Base-by-base conservation (phyloP, 495 filamentous ascomycete species). In the Stereocaulon alpinum region DNA sequence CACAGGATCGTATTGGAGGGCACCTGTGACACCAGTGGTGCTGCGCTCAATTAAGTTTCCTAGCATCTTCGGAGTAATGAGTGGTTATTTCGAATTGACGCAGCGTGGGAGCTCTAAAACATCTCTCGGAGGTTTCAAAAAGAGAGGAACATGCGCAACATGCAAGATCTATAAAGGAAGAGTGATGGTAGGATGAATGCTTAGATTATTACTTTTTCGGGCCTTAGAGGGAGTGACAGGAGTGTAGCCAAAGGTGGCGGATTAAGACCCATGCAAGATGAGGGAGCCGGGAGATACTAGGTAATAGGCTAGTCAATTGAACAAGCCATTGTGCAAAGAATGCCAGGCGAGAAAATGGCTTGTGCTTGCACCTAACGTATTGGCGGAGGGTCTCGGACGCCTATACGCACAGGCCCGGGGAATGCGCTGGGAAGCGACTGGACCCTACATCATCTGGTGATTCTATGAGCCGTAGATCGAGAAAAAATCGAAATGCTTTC, bases 1-100 rank as follows among this genome's bases (percentile, higher is more conserved):
- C 15, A 63, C 15, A 1, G 63, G 63, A 27, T 65, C 44, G 43
- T 65, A 60, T 4, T 47, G 56, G 24, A 67, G 63, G 11, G 56
- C 50, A 40, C 62, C 62, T 24, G 59, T 60, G 6, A 64, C 62
- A 40, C 62, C 62, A 11, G 18, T 40, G 17, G 58, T 60, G 5
- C 43, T 34, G 27, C 61, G 61, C 45, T 59, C 58, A 44, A 59
- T 52, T 27, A 63, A 14, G 43, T n/a, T 24, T 15, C 49, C 56
- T 14, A 59, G 29, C 56, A 59, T 59, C 3, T 29, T 15, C 49
- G 45, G 34, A 59, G 40, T 12, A 43, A 50, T 34, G 15, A 41
- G n/a, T 40, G 17, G 40, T n/a, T 14, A 32, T 17, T 42, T 30
- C 34, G 18, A 55, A 17, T 55, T 40, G 11, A 24, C n/a, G 18